Base-by-base conservation (phyloP, 495 filamentous ascomycete species). In the Lasiosphaeria hispida region DNA sequence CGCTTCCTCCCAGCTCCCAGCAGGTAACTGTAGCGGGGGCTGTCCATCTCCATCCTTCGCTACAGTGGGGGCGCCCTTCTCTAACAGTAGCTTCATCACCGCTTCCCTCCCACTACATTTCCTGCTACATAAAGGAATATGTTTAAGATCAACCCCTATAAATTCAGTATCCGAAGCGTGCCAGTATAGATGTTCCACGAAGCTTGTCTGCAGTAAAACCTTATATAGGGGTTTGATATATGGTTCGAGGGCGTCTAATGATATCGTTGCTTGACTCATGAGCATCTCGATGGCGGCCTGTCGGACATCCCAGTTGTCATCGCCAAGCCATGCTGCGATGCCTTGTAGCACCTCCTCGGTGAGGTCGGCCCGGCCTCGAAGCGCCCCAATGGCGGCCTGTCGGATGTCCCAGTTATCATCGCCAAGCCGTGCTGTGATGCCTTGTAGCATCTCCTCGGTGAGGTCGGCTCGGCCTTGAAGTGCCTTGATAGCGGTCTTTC, bases 391-490 rank as follows among this genome's bases (percentile, higher is more conserved):
- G 7, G 40, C 49, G 34, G 60, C 42, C 13, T n/a, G 1, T 59
- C 56, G 49, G 50, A 63, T 23, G 14, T 38, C 1, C 42, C 13
- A 1, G 36, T 59, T 44, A 23, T 55, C 7, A 55, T 60, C 34
- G 33, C 50, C 30, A 33, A 55, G 42, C 19, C 34, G 48, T n/a
- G 42, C 56, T 13, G 38, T 18, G 39, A 60, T 60, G 34, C 7
- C 40, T 19, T 56, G 11, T 14, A 60, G 53, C 9, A 60, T 4
- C 52, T 61, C 42, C 15, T 62, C 34, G 13, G 59, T 15, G 19
- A 62, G 18, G 40, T 33, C 40, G 10, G 47, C n/a, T 37, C 50
- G 44, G 14, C 15, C 13, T 11, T 1, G 4, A 9, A 62, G n/a
- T n/a, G n/a, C n/a, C n/a, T n/a, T n/a, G n/a, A n/a, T n/a, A n/a